Conservation (phyloP, 140 eudicot species). For the Stevia rebaudiana region DNA sequence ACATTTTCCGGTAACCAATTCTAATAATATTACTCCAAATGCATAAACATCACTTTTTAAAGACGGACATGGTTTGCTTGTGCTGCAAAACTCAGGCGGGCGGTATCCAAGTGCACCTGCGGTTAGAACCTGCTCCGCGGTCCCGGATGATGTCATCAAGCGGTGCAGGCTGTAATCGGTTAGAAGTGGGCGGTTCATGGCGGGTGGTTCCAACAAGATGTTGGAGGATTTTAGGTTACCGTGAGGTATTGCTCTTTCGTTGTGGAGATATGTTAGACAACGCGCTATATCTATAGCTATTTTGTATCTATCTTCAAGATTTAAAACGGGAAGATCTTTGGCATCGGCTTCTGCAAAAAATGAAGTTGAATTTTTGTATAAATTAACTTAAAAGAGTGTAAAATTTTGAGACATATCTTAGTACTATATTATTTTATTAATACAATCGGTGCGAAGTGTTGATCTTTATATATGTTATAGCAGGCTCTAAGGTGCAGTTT, state of each 20-base stretch:
- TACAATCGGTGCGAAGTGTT: no score
- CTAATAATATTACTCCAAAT: conserved; percentile 70
- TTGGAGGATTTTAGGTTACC: conserved; percentile 87
- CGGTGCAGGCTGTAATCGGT: conserved; percentile 89
- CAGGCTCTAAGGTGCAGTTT: neutral
- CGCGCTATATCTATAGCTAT: conserved; percentile 55
- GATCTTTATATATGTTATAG: neutral
- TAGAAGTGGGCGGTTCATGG: conserved; percentile 39
- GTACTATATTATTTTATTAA: neutral
- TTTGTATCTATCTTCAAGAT: conserved; percentile 47
- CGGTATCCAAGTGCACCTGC: conserved; percentile 79
- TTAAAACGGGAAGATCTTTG: conserved; percentile 33
- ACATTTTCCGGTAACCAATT: conserved; percentile 63
- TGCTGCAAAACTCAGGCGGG: conserved; percentile 78
- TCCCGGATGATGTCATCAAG: conserved; percentile 69
- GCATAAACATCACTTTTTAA: conserved; percentile 83
- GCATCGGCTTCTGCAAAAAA: conserved; percentile 51
- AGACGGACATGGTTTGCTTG: conserved; percentile 84
- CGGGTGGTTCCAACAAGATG: conserved; percentile 53
- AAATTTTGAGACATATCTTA: neutral
- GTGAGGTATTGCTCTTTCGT: conserved; percentile 70
- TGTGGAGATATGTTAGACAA: conserved; percentile 72
- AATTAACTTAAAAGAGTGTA: neutral
- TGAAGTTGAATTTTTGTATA: neutral
- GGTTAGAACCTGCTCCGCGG: conserved; percentile 72